Conservation (phyloP, 306 rosid genomes). For the Prunus campanulata region DNA sequence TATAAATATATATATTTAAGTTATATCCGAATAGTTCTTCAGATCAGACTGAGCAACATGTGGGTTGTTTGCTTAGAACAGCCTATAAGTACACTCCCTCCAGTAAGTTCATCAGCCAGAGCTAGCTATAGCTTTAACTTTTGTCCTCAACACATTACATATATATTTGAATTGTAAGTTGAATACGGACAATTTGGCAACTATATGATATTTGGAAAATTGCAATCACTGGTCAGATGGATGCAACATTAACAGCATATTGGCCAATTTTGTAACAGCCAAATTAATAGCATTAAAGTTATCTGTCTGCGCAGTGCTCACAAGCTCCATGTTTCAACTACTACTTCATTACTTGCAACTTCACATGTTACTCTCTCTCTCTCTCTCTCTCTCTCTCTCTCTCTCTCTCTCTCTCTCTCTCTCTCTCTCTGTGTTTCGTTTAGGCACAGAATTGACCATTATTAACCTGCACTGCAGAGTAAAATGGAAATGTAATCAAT, state of each 20-base stretch:
- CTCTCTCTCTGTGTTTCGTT: too few species aligned
- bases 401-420: too few species aligned
- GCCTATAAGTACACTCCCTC: too few species aligned
- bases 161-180: background rate
- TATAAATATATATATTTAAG: too few species aligned
- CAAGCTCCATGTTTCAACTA: background rate
- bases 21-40: too few species aligned
- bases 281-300: background rate
- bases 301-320: background rate
- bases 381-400: background rate
- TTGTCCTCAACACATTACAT: background rate
- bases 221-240: background rate
- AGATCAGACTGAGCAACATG: too few species aligned
- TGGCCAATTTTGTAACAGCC: background rate
- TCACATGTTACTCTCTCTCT: background rate
- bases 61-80: too few species aligned
- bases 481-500: background rate
- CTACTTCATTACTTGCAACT: background rate
- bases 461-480: background rate
- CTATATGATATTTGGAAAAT: conserved; percentile 1
- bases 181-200: background rate
- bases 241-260: background rate
- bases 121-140: background rate
- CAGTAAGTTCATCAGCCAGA: background rate
- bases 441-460: background rate